Evolutionary conservation across 768 basidiomycete species (phyloP).

Genomic region (Mycena filopes): DNA sequence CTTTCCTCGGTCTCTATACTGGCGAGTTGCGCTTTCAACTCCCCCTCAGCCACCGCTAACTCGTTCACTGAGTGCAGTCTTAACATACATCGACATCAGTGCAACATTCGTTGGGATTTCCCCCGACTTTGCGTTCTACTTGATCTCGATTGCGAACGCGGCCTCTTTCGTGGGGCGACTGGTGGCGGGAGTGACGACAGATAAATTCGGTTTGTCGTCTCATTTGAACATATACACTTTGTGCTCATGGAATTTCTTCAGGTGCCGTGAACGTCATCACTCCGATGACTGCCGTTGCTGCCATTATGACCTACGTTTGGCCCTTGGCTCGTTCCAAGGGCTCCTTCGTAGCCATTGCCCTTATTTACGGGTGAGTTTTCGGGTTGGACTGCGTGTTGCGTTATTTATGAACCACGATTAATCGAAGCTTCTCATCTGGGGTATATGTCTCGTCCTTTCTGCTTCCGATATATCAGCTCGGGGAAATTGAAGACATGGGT

Average conservation of each 20-base stretch:
- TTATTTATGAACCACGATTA: conserved; percentile 3
- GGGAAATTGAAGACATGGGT: conserved; percentile 69
- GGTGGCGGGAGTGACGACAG: conserved; percentile 60
- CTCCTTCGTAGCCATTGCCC: conserved; percentile 61
- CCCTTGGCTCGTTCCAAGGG: conserved; percentile 63
- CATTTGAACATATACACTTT: neutral
- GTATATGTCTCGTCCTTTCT: conserved; percentile 67
- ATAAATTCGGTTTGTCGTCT: conserved; percentile 58
- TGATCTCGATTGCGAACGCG: conserved; percentile 76
- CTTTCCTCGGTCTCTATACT: conserved; percentile 78
- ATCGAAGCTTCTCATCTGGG: conserved; percentile 69
- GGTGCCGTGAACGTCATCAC: conserved; percentile 78
- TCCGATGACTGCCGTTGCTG: conserved; percentile 67
- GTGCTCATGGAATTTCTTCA: conserved; percentile 38
- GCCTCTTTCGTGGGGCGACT: conserved; percentile 74
- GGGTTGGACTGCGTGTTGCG: conserved; percentile 3
- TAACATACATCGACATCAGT: conserved; percentile 75
- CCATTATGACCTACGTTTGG: conserved; percentile 74
- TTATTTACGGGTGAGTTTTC: conserved; percentile 70
- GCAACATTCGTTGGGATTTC: conserved; percentile 62
- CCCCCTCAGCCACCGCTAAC: conserved; percentile 30
- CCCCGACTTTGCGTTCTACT: conserved; percentile 67
- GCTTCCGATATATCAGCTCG: conserved; percentile 70
- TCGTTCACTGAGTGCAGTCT: conserved; percentile 56
- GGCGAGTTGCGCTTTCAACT: conserved; percentile 44